Evolutionary conservation across 257 asterid genomes (phyloP), one percentile per base, ranked within the genome.

Genomic region (Jacaranda mimosifolia): DNA sequence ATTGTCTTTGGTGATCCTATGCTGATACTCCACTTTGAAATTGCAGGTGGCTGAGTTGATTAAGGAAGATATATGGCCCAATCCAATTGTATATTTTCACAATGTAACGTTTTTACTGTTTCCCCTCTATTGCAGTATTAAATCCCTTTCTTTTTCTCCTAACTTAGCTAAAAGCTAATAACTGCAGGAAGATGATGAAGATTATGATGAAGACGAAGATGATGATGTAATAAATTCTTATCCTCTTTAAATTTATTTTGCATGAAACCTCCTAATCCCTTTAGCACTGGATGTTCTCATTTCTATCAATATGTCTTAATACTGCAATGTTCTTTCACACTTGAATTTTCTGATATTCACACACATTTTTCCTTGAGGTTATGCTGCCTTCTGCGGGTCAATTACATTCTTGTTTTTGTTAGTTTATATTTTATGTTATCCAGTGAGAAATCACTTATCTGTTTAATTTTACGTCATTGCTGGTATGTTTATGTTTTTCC

Each of bases 41-140:
- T 57, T 82, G 86, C 85, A 87, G 94, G 88, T 87, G 69, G 94
- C 88, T 0, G 89, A 84, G 67, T 79, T 87, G 32, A 86, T 87
- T 39, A 84, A 81, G 91, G 88, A 87, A 51, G 94, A 89, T 19
- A 63, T 89, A 48, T 89, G 94, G 92, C 86, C 88, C 35, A 84
- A 86, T 81, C 91, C 92, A 32, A 78, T 89, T 32, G 84, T 78
- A 79, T 81, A 81, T 77, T 73, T 86, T 21, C 73, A 81, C 83
- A 77, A 64, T 72, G 94, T 86, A 81, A 80, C 32, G 2, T 26
- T 67, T 18, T 60, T 75, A 35, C 15, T n/a, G 12, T 18, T 58
- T 66, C 21, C 21, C 68, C 49, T 38, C 42, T 56, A 21, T 45
- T 42, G 6, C 60, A n/a, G 15, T 42, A 70, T 69, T 51, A 10